Evolutionary conservation across 768 basidiomycete genomes (phyloP).

Genomic region (Tephrocybe rancida): DNA sequence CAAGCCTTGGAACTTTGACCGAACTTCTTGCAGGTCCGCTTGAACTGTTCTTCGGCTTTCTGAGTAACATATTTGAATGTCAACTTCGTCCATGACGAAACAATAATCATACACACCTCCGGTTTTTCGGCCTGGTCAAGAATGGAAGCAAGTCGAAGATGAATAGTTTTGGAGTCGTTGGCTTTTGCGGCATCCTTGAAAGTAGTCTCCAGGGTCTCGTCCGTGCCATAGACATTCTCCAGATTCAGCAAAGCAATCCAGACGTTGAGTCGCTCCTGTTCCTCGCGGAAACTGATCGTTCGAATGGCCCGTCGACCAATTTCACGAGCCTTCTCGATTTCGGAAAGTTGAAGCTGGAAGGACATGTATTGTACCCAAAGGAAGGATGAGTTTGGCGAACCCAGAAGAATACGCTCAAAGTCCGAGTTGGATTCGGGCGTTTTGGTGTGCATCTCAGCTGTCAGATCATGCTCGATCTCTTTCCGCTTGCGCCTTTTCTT

Average conservation of each 20-base stretch:
- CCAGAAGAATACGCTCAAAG: constrained; percentile 90
- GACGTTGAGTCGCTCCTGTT: constrained; percentile 93
- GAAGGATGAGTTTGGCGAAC: constrained; percentile 96
- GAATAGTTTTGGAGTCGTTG: constrained; percentile 92
- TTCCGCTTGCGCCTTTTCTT: constrained; percentile 70
- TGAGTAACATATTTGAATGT: constrained; percentile 30
- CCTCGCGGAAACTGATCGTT: constrained; percentile 94
- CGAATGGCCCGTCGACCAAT: constrained; percentile 82
- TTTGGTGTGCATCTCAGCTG: constrained; percentile 85
- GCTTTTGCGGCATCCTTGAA: constrained; percentile 91
- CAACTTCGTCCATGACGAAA: background rate
- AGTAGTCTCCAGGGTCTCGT: constrained; percentile 71
- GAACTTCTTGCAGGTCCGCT: constrained; percentile 91
- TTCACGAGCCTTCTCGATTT: constrained; percentile 92
- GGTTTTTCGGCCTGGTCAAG: constrained; percentile 82
- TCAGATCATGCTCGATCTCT: constrained; percentile 77
- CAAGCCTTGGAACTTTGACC: constrained; percentile 92
- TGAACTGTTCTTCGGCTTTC: constrained; percentile 94
- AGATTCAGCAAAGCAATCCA: constrained; percentile 97
- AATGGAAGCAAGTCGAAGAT: constrained; percentile 83
- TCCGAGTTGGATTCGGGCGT: constrained; percentile 90
- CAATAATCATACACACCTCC: constrained; percentile 48
- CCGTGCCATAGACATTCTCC: constrained; percentile 91
- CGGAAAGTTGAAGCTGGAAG: constrained; percentile 95
- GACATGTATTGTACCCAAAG: constrained; percentile 99